Conservation (phyloP, 768 basidiomycete genomes). For the Melanogaster broomeanus region DNA sequence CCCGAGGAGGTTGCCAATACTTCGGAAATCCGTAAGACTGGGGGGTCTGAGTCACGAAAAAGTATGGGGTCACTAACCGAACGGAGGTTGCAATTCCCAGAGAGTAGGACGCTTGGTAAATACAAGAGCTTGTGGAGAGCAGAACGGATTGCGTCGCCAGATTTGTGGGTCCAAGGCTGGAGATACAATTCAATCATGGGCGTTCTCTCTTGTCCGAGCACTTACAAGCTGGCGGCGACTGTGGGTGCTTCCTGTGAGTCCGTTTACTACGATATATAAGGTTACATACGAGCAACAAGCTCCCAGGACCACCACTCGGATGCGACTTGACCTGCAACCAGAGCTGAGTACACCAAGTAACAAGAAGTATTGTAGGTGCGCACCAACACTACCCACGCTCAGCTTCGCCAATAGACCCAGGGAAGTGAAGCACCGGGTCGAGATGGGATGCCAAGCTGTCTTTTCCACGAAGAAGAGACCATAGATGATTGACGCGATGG, state of each 20-base stretch:
- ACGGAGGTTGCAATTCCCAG: slow-evolving; percentile 84
- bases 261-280: not conserved
- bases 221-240: slow-evolving; percentile 58
- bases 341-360: not conserved
- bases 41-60: not conserved
- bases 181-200: slow-evolving; percentile 18
- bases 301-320: slow-evolving; percentile 99
- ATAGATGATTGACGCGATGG: slow-evolving; percentile 57
- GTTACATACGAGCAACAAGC: slow-evolving; percentile 52
- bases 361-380: slow-evolving; percentile 13
- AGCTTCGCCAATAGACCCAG: slow-evolving; percentile 71
- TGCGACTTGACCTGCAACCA: slow-evolving; percentile 62
- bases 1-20: slow-evolving; percentile 88
- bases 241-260: slow-evolving; percentile 3
- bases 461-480: slow-evolving; percentile 59
- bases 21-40: slow-evolving; percentile 25
- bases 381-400: slow-evolving; percentile 79
- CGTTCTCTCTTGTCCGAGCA: not conserved
- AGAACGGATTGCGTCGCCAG: slow-evolving; percentile 91
- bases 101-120: slow-evolving; percentile 83
- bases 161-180: slow-evolving; percentile 73
- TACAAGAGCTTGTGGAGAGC: slow-evolving; percentile 68
- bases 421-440: slow-evolving; percentile 60
- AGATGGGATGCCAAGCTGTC: slow-evolving; percentile 84
- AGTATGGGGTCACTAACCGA: slow-evolving; percentile 46